Conservation (phyloP, 2,329 filamentous ascomycete genomes). For the Neurospora crassa region DNA sequence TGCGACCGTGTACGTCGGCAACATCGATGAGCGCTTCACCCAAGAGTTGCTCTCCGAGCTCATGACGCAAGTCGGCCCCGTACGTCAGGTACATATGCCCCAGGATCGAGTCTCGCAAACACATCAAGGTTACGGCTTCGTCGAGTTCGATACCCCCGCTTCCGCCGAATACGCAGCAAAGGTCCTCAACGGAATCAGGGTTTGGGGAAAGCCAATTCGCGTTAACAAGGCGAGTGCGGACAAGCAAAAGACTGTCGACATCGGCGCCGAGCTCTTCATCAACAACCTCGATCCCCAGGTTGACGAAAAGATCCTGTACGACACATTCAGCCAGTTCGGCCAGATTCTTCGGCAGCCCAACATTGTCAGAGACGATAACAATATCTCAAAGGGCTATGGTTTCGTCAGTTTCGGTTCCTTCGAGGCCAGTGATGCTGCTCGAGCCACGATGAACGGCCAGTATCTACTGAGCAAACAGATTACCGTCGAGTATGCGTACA, state of each 20-base stretch:
- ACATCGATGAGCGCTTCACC: constrained; percentile 91
- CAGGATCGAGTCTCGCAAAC: constrained; percentile 96
- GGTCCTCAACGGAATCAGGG: constrained; percentile 90
- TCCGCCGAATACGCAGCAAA: constrained; percentile 95
- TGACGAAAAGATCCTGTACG: constrained; percentile 91
- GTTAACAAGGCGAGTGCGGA: constrained; percentile 92
- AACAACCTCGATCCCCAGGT: constrained; percentile 93
- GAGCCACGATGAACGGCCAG: constrained; percentile 88
- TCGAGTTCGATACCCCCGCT: constrained; percentile 91
- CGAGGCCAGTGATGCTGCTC: constrained; percentile 85
- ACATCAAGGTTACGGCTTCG: constrained; percentile 97
- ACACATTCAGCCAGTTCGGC: constrained; percentile 88
- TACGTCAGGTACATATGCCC: constrained; percentile 95
- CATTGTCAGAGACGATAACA: constrained; percentile 81
- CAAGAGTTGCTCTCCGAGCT: constrained; percentile 92
- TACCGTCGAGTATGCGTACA: constrained; percentile 95
- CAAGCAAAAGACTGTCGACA: constrained; percentile 86
- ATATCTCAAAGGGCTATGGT: constrained; percentile 87
- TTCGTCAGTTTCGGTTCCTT: constrained; percentile 93
- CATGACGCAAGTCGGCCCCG: constrained; percentile 94
- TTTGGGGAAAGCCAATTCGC: constrained; percentile 89
- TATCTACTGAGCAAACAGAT: constrained; percentile 97
- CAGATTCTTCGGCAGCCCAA: constrained; percentile 77
- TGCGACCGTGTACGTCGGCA: constrained; percentile 94
- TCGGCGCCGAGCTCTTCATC: constrained; percentile 93